phyloP scores from a whole-genome alignment of 306 rosid genomes.

The Arachis hypogaea region DNA sequence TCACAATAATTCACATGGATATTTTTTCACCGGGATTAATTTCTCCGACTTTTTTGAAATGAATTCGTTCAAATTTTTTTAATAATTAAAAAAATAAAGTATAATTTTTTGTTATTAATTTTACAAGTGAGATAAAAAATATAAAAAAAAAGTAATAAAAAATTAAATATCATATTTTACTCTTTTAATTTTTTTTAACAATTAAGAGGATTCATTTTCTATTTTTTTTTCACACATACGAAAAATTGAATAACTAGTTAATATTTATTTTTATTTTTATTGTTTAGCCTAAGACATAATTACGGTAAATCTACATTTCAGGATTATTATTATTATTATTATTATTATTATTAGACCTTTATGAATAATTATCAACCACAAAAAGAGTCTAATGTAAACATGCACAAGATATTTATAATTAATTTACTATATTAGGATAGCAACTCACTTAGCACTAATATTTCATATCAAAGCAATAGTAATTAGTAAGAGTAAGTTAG shows the following conservation, averaged over 20 bases:
- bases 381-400: constrained; percentile 8
- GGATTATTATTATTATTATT: neutral
- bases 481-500: neutral
- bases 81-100: too few relatives aligned
- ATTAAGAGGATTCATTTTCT: too few relatives aligned
- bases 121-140: too few relatives aligned
- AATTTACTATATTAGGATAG: constrained; percentile 6
- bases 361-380: too few relatives aligned
- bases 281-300: neutral
- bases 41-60: neutral
- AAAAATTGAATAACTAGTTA: neutral
- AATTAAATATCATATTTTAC: too few relatives aligned
- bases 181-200: too few relatives aligned
- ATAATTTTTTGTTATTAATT: too few relatives aligned
- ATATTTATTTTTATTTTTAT: neutral
- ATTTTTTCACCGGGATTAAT: neutral
- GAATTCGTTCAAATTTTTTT: too few relatives aligned
- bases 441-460: neutral
- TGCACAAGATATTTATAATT: constrained; percentile 1
- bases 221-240: neutral
- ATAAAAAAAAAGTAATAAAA: too few relatives aligned
- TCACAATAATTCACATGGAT: neutral
- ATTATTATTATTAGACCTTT: too few relatives aligned
- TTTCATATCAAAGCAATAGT: neutral
- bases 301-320: neutral